Percentiles rank a stretch among this genome's conserved stretches.
Conservation (phyloP, 352 stramenopile species). For the Globisporangium cederbergense region DNA sequence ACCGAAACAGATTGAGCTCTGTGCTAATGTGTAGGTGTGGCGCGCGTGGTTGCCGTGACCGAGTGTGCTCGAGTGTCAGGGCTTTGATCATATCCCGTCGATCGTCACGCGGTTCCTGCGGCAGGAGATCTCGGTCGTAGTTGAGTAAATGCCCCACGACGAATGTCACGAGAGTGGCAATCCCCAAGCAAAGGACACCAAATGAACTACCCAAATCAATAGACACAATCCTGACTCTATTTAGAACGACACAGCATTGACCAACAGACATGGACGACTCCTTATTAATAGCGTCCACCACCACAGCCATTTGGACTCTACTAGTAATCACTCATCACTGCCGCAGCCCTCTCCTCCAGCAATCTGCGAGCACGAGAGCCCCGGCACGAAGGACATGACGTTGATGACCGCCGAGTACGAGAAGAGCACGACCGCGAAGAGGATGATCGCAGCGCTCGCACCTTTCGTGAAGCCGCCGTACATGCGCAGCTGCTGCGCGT, state of each 20-base stretch:
- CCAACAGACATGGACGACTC: too few species aligned
- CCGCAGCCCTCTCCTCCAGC: slow-evolving; percentile 33
- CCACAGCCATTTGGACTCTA: too few species aligned
- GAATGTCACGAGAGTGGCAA: too few species aligned
- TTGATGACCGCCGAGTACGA: slow-evolving; percentile 42
- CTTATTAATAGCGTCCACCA: too few species aligned
- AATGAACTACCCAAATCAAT: too few species aligned
- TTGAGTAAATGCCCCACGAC: too few species aligned
- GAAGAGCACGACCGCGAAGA: slow-evolving; percentile 35
- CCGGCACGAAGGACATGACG: slow-evolving; percentile 37
- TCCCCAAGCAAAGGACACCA: too few species aligned
- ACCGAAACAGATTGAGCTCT: too few species aligned
- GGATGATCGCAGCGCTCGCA: slow-evolving; percentile 35
- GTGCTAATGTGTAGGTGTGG: too few species aligned
- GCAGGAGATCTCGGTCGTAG: not conserved
- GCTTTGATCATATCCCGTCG: not conserved
- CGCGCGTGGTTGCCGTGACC: not conserved
- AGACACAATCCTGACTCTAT: too few species aligned
- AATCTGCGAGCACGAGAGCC: slow-evolving; percentile 28
- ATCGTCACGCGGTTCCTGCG: not conserved
- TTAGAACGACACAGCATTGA: too few species aligned
- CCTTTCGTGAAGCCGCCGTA: slow-evolving; percentile 63
- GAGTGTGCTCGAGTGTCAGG: not conserved
- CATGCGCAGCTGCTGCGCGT: slow-evolving; percentile 59
- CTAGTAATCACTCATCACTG: not conserved